Evolutionary conservation across 1,139 yeast species (phyloP), one percentile per base, ranked within the genome.

Genomic region (Maudiozyma humilis): DNA sequence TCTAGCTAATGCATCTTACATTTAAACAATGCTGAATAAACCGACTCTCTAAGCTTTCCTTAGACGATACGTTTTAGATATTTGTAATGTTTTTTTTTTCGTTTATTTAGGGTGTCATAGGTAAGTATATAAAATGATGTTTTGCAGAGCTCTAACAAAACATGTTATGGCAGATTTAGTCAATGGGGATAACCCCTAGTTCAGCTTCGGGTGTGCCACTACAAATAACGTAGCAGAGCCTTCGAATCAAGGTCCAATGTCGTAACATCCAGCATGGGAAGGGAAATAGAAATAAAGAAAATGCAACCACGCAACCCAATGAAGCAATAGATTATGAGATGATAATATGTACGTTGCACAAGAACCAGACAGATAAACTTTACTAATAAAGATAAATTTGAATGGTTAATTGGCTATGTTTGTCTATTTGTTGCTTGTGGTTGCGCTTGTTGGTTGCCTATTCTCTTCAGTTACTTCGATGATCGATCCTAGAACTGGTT

Each of bases 401-500:
- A 3, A 15, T 32, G 12, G 8, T 32, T 32, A 6, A 8, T 32
- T 12, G 14, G 16, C 12, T 32, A n/a, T 34, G 13, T 34, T 14
- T 34, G 18, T 15, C 20, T 27, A 34, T 34, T 15, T 34, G 20
- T 17, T 34, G 20, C 18, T 34, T 23, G 36, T 34, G 25, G 20
- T 34, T 19, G 20, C 13, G 33, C 14, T 7, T 13, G 36, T 34
- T 34, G 18, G 20, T n/a, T n/a, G n/a, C n/a, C n/a, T n/a, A n/a
- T n/a, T n/a, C n/a, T n/a, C n/a, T n/a, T n/a, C n/a, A n/a, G n/a
- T n/a, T n/a, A n/a, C n/a, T n/a, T n/a, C n/a, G n/a, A n/a, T n/a
- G n/a, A n/a, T n/a, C n/a, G 23, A 14, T 20, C 23, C 50, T 46
- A 59, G 46, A 57, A 68, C 48, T 69, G 72, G 46, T 68, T 67